Evolutionary conservation across 352 stramenopile species (phyloP), one percentile per base, ranked within the genome.

Genomic region (Phytophthora pluvialis): DNA sequence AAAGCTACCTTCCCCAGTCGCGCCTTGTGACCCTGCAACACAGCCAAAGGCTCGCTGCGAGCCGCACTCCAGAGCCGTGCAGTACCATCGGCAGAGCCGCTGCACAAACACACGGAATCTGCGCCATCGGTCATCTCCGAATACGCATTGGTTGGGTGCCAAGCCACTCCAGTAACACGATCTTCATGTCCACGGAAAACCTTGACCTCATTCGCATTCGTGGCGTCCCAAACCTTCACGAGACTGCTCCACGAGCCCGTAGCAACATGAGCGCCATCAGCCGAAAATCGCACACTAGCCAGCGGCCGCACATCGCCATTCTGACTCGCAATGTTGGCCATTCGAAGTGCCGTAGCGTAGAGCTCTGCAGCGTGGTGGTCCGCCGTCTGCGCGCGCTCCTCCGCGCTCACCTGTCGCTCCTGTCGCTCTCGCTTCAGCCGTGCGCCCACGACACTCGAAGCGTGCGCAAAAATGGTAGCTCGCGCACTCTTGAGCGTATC

Each of bases 181-280:
- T 95, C 89, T 63, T 93, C 80, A 62, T 97, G 91, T 21, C 90
- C 93, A 15, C 84, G 81, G 39, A 97, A 94, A 6, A 92, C 78
- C 51, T 92, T 86, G 46, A 88, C 55, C 66, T 89, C 72, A 16
- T 77, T 72, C 33, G 82, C 88, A 36, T 67, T 87, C 4, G 70
- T 76, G 16, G 83, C 76, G 60, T 99, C 86, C 96, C 96, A 99
- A 18, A 99, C 75, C 72, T 98, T 98, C 11, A 98, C 95, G 5
- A 90, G 80, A 43, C 90, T 95, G 70, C 84, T 98, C 93, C 94
- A 98, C 39, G 94, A 97, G 1, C 91, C 97, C 1, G 95, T 99
- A 6, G 89, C 86, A 5, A 95, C 70, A 52, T 88, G 71, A 31
- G 72, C 72, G 10, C 77, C 79, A 64, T 96, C 83, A 12, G 60